Evolutionary conservation across 441 rosid genomes (phyloP).

Genomic region (Adansonia grandidieri): DNA sequence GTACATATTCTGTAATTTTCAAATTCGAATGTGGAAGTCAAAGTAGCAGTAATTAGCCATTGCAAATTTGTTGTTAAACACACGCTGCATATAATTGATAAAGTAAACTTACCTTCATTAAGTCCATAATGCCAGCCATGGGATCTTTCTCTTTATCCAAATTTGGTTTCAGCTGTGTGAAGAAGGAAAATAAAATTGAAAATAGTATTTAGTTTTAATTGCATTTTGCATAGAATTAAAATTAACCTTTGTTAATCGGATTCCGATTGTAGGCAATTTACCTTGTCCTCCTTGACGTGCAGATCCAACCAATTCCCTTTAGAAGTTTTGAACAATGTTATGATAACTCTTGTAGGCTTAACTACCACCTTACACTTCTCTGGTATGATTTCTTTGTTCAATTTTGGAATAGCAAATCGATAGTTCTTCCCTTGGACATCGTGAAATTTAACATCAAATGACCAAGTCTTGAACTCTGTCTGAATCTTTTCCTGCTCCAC

Average conservation of each 20-base stretch:
- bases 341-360: slow-evolving; percentile 69
- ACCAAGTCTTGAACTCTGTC: slow-evolving; percentile 64
- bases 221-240: background rate
- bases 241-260: background rate
- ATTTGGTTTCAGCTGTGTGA: slow-evolving; percentile 71
- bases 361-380: slow-evolving; percentile 76
- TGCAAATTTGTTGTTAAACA: background rate
- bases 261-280: slow-evolving; percentile 27
- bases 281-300: slow-evolving; percentile 89
- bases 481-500: slow-evolving; percentile 69
- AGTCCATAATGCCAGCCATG: slow-evolving; percentile 94
- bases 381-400: slow-evolving; percentile 76
- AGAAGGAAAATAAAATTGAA: background rate
- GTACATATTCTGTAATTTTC: slow-evolving; percentile 75
- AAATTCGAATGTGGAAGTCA: background rate
- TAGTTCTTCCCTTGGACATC: slow-evolving; percentile 84
- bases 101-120: slow-evolving; percentile 69
- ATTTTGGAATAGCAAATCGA: slow-evolving; percentile 64
- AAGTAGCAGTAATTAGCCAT: background rate
- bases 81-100: background rate
- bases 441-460: slow-evolving; percentile 74
- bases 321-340: slow-evolving; percentile 71
- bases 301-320: slow-evolving; percentile 88
- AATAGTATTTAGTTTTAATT: background rate
- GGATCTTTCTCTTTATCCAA: slow-evolving; percentile 73